These are phyloP conservation scores for Dipteronia dyeriana DNA, from an alignment of 345 rosid species.

Conservation along the genomic window DNA sequence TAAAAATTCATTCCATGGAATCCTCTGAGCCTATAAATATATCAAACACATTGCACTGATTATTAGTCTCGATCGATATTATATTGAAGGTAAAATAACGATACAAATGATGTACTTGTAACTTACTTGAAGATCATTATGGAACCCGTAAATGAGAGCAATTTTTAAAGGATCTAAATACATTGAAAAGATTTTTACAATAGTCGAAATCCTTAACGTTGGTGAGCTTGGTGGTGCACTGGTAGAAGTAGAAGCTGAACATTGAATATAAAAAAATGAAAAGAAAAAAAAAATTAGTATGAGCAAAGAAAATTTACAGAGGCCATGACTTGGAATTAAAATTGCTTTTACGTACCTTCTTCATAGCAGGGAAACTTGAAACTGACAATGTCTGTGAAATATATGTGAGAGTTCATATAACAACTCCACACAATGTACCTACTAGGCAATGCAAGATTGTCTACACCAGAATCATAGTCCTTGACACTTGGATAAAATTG, in stretches of 20 bases:
- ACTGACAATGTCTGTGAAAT: slow-evolving; percentile 50
- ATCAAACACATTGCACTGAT: background rate
- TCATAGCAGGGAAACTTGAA: slow-evolving; percentile 32
- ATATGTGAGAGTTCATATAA: slow-evolving; percentile 53
- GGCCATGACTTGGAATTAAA: no score
- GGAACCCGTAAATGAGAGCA: background rate
- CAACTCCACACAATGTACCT: slow-evolving; percentile 53
- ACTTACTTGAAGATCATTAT: slow-evolving; percentile 23
- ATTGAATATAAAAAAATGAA: background rate
- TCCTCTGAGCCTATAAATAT: slow-evolving; percentile 15
- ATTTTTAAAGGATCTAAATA: slow-evolving; percentile 11
- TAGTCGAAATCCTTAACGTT: slow-evolving; percentile 6
- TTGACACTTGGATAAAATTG: slow-evolving; percentile 45
- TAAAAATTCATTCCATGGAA: background rate
- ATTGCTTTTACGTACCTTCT: slow-evolving; percentile 2
- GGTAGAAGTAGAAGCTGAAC: background rate
- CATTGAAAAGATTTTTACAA: slow-evolving; percentile 17
- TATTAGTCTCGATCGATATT: background rate
- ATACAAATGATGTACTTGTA: no score
- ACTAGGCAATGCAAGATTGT: slow-evolving; percentile 42
- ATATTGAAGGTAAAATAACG: no score
- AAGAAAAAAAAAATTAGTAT: no score
- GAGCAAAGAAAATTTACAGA: no score
- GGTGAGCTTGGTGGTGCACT: background rate
- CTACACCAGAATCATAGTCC: slow-evolving; percentile 60